Conservation (phyloP, 1,284 basidiomycete genomes). For the Heterobasidion irregulare region DNA sequence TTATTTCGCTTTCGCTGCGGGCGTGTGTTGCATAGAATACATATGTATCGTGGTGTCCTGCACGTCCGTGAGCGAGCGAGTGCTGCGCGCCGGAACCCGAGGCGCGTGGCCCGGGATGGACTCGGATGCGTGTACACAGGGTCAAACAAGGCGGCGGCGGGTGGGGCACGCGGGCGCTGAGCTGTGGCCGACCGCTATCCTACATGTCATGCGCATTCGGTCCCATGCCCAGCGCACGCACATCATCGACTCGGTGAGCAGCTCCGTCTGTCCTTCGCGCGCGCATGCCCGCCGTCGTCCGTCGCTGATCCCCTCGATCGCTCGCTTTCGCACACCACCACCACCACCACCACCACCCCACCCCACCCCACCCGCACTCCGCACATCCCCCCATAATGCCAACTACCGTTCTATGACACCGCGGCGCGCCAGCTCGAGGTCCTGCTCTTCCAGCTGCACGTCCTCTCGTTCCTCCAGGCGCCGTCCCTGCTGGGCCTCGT, state of each 20-base stretch:
- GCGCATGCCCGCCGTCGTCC: background rate
- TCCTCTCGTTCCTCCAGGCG: conserved; percentile 66
- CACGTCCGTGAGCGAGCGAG: background rate
- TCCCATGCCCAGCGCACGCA: conserved; percentile 70
- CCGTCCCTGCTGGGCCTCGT: conserved; percentile 53
- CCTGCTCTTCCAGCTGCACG: conserved; percentile 63
- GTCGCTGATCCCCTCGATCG: background rate
- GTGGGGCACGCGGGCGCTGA: background rate
- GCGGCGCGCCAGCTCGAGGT: conserved; percentile 44
- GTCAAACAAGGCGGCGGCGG: background rate
- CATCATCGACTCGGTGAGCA: conserved; percentile 61
- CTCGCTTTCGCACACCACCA: background rate
- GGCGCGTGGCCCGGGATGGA: too few species aligned
- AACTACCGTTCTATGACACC: background rate
- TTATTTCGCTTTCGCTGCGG: background rate
- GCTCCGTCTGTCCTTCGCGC: background rate
- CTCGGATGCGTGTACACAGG: background rate
- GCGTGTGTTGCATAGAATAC: background rate
- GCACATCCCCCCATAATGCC: background rate
- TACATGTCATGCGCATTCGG: conserved; percentile 65
- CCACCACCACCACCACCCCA: too few species aligned
- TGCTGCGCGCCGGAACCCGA: background rate
- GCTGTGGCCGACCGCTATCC: background rate
- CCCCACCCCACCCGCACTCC: background rate
- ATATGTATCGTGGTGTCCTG: background rate